A percentile compares a stretch with the other conserved stretches of the same genome.
Conservation (phyloP, 179 eudicot species). For the Spergularia azorica region DNA sequence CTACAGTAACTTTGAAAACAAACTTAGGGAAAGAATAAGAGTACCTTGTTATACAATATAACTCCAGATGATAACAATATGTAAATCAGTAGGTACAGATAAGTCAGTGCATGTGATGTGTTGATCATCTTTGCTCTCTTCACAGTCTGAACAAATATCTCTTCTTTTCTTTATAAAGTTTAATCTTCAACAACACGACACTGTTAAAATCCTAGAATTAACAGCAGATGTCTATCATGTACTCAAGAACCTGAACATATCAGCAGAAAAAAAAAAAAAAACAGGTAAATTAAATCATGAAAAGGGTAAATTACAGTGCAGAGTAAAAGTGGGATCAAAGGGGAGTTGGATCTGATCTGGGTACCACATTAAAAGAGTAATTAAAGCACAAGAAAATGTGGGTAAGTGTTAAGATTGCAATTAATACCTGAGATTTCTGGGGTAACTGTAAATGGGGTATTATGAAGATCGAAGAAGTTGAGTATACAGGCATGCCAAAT, state of each 20-base stretch:
- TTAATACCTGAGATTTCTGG: slow-evolving; percentile 10
- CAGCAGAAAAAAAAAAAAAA: background rate
- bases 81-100: slow-evolving; percentile 70
- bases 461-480: background rate
- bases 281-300: background rate
- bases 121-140: slow-evolving; percentile 53
- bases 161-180: slow-evolving; percentile 3
- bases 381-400: slow-evolving; percentile 6
- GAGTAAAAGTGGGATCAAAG: background rate
- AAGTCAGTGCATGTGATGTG: slow-evolving; percentile 70
- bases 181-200: slow-evolving; percentile 5
- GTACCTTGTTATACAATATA: slow-evolving; percentile 85
- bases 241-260: background rate
- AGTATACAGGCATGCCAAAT: too few species aligned
- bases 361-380: background rate
- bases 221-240: background rate
- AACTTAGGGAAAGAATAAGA: background rate
- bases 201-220: slow-evolving; percentile 23
- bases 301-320: too few species aligned
- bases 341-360: slow-evolving; percentile 23
- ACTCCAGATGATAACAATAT: slow-evolving; percentile 83
- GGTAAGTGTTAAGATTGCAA: background rate
- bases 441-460: background rate
- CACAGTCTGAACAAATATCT: background rate
- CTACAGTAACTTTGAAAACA: background rate